A percentile compares a stretch with the other conserved stretches of the same genome.
Conservation (phyloP, 371 early-diverging fungal species). For the Mortierella sp. region DNA sequence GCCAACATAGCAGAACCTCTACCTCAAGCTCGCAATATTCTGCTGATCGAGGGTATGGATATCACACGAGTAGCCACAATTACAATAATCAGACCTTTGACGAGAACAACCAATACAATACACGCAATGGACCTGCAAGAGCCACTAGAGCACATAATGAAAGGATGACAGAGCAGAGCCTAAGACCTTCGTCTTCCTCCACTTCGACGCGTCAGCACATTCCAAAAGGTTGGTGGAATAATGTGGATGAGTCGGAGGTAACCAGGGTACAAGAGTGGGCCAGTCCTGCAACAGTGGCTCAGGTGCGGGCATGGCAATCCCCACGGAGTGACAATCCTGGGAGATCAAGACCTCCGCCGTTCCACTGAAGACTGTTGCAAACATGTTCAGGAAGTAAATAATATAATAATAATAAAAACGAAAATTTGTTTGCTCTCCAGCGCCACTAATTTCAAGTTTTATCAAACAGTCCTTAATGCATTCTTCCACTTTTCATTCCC, state of each 20-base stretch:
- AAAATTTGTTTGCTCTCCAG: too few relatives aligned
- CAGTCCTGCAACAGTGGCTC: neutral
- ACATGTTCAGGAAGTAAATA: too few relatives aligned
- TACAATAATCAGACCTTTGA: neutral
- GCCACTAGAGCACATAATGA: neutral
- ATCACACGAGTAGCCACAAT: neutral
- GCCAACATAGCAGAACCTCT: neutral
- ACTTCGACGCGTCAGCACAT: neutral
- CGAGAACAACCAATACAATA: neutral
- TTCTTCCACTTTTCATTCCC: too few relatives aligned
- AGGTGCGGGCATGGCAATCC: too few relatives aligned
- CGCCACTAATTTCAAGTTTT: constrained; percentile 9
- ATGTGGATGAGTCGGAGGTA: neutral
- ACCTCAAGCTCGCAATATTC: too few relatives aligned
- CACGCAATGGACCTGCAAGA: neutral
- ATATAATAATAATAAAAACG: too few relatives aligned
- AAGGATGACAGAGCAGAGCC: neutral
- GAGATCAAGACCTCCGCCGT: too few relatives aligned
- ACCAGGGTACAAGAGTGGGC: constrained; percentile 8
- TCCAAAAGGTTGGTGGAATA: neutral
- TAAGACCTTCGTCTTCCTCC: neutral
- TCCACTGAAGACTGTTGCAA: too few relatives aligned
- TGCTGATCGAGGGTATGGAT: neutral
- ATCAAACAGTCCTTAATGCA: neutral
- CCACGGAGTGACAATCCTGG: too few relatives aligned